A percentile compares a stretch with the other conserved stretches of the same genome.
These are phyloP conservation scores for Yarrowia sp. DNA, from an alignment of 805 yeast genomes.

Conservation along the genomic window DNA sequence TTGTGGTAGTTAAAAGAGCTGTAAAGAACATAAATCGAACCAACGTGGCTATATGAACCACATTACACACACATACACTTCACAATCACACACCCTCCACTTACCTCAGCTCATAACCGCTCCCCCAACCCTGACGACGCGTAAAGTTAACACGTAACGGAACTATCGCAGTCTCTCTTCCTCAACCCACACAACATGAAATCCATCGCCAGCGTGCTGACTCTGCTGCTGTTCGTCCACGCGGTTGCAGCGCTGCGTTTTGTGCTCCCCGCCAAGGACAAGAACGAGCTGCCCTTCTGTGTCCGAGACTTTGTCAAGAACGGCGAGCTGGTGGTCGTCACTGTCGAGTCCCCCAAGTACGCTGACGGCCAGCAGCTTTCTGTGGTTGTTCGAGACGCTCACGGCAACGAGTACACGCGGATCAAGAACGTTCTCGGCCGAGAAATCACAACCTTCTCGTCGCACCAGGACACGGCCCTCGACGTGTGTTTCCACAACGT, in stretches of 20 bases:
- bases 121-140: constrained; percentile 22
- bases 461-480: constrained; percentile 77
- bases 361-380: constrained; percentile 87
- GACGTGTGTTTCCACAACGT: constrained; percentile 87
- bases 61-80: too few species aligned
- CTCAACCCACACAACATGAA: constrained; percentile 13
- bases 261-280: constrained; percentile 37
- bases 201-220: constrained; percentile 18
- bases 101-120: neutral
- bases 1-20: too few species aligned
- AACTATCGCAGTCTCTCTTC: neutral
- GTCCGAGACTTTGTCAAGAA: constrained; percentile 86
- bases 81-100: too few species aligned
- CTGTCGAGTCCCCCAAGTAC: constrained; percentile 67
- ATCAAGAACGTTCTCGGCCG: constrained; percentile 73
- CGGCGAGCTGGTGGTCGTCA: constrained; percentile 85
- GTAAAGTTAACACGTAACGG: constrained; percentile 27
- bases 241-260: constrained; percentile 36
- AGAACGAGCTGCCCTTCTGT: constrained; percentile 58
- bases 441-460: constrained; percentile 76
- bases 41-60: too few species aligned
- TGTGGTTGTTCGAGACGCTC: constrained; percentile 57
- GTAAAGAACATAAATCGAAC: too few species aligned
- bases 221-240: constrained; percentile 23
- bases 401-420: constrained; percentile 82